phyloP scores from a whole-genome alignment of 108 stramenopile species.

The Ochromonas danica region DNA sequence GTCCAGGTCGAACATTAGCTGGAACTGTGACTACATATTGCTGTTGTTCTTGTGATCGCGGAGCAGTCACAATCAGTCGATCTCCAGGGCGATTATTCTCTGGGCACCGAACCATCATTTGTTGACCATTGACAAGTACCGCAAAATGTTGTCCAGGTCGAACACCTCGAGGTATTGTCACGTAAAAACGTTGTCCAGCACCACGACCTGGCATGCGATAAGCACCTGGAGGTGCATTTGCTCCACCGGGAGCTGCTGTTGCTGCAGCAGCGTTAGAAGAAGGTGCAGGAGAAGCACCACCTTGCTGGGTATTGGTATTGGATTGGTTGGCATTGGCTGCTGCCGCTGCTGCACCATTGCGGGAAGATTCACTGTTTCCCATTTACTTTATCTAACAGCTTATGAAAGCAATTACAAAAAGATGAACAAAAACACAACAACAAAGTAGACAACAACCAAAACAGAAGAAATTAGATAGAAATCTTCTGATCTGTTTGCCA shows the following conservation, averaged over 20 bases:
- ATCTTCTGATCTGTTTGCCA: no score
- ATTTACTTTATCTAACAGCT: background rate
- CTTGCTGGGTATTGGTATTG: no score
- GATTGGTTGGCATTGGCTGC: no score
- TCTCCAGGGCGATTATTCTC: background rate
- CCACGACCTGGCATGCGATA: background rate
- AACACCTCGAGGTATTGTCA: slow-evolving; percentile 46
- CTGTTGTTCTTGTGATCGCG: background rate
- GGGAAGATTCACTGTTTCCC: slow-evolving; percentile 21
- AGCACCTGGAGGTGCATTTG: background rate
- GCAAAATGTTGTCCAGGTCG: slow-evolving; percentile 51
- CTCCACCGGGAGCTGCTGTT: background rate
- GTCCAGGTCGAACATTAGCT: slow-evolving; percentile 47
- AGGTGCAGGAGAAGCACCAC: no score
- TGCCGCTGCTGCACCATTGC: no score
- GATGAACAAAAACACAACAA: background rate
- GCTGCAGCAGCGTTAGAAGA: background rate
- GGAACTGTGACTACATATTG: slow-evolving; percentile 39
- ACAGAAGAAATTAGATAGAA: no score
- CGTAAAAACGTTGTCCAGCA: slow-evolving; percentile 20
- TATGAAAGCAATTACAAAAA: background rate
- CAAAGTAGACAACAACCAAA: no score
- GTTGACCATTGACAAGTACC: slow-evolving; percentile 49
- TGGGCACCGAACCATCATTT: slow-evolving; percentile 41
- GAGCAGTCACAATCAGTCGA: slow-evolving; percentile 29